A percentile compares a stretch with the other conserved stretches of the same genome.
These are phyloP conservation scores for Sclerotinia subarctica DNA, from an alignment of 2,329 filamentous ascomycete species.

Conservation along the genomic window DNA sequence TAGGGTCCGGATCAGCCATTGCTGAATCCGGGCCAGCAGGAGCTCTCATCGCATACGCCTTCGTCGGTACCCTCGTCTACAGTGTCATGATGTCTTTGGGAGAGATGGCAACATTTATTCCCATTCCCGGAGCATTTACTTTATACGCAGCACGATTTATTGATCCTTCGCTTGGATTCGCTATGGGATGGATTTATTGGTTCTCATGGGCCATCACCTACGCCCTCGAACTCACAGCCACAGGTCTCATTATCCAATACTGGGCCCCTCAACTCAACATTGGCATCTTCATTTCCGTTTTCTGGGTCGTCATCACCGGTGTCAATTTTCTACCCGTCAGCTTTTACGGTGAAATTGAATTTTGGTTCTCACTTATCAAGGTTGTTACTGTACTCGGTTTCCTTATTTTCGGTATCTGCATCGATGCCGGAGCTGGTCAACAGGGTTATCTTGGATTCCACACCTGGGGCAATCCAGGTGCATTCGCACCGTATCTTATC, in stretches of 20 bases:
- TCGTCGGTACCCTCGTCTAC: conserved; percentile 70
- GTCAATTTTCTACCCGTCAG: conserved; percentile 70
- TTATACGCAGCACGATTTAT: conserved; percentile 74
- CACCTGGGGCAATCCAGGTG: conserved; percentile 57
- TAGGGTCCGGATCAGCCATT: conserved; percentile 63
- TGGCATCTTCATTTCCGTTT: conserved; percentile 69
- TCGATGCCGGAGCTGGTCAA: conserved; percentile 66
- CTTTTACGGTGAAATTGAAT: conserved; percentile 74
- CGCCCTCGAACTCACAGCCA: conserved; percentile 69
- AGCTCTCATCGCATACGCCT: conserved; percentile 64
- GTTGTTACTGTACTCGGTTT: conserved; percentile 72
- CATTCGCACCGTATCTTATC: conserved; percentile 63
- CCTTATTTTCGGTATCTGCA: conserved; percentile 71
- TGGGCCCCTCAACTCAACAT: conserved; percentile 63
- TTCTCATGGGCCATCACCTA: conserved; percentile 73
- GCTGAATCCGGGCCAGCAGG: conserved; percentile 62
- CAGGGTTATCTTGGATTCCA: conserved; percentile 56
- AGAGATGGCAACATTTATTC: conserved; percentile 76
- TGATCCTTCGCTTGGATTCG: conserved; percentile 68
- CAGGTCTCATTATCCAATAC: conserved; percentile 72
- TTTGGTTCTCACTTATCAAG: conserved; percentile 76
- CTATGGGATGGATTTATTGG: conserved; percentile 83
- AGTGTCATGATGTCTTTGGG: conserved; percentile 68
- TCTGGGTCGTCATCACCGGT: conserved; percentile 66
- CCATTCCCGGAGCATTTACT: conserved; percentile 73